Percentiles rank a stretch among this genome's conserved stretches.
These are phyloP conservation scores for Botrytis fabae DNA, from an alignment of 2,329 filamentous ascomycete genomes.

Conservation along the genomic window DNA sequence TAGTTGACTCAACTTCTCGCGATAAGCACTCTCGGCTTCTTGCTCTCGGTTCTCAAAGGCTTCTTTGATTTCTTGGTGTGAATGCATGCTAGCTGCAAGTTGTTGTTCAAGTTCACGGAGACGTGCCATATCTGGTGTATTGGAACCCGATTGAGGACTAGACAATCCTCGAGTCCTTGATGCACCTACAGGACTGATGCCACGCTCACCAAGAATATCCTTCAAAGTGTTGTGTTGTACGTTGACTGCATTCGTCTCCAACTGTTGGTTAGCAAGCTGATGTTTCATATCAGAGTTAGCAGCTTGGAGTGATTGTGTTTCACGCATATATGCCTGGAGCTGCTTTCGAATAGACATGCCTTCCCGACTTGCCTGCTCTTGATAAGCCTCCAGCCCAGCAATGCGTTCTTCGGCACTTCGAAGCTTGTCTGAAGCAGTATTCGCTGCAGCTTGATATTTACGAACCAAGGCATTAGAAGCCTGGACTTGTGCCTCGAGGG, in stretches of 20 bases:
- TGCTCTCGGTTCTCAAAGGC: conserved; percentile 77
- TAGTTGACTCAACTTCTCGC: conserved; percentile 88
- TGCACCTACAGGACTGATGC: conserved; percentile 70
- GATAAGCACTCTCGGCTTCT: conserved; percentile 84
- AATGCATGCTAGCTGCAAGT: conserved; percentile 71
- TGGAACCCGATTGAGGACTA: conserved; percentile 72
- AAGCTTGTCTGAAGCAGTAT: conserved; percentile 82
- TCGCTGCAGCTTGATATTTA: conserved; percentile 86
- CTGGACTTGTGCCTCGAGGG: conserved; percentile 78
- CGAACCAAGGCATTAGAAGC: conserved; percentile 77
- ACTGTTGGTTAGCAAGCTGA: conserved; percentile 79
- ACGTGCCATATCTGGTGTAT: conserved; percentile 75
- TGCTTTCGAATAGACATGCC: conserved; percentile 87
- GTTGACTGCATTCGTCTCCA: conserved; percentile 89
- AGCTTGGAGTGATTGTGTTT: conserved; percentile 78
- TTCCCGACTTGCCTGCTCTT: conserved; percentile 94
- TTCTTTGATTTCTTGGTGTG: conserved; percentile 82
- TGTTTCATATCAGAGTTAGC: conserved; percentile 81
- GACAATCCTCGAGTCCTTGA: conserved; percentile 71
- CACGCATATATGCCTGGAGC: conserved; percentile 78
- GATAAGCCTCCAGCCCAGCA: conserved; percentile 92
- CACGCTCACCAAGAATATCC: conserved; percentile 85
- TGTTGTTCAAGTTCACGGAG: conserved; percentile 87
- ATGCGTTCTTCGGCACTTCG: conserved; percentile 94
- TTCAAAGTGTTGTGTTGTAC: conserved; percentile 94